phyloP scores from a whole-genome alignment of 176 grass and related monocot species.

The Hyparrhenia diplandra region DNA sequence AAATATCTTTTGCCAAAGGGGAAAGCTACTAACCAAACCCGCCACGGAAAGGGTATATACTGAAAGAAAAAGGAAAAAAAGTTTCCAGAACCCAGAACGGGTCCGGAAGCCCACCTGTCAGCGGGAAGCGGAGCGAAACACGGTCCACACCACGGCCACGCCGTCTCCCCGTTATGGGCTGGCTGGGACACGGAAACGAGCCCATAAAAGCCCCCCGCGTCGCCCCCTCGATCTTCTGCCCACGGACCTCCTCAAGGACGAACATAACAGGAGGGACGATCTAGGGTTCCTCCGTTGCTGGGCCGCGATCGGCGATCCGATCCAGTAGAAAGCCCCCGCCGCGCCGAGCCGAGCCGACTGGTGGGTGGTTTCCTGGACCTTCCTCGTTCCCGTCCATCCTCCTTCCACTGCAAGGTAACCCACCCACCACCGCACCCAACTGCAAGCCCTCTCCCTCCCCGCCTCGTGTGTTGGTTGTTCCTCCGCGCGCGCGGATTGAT shows the following conservation, averaged over 20 bases:
- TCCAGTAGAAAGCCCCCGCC: too few species aligned
- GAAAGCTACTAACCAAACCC: too few species aligned
- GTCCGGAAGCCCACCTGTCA: not conserved
- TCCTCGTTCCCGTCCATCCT: not conserved
- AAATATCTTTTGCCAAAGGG: too few species aligned
- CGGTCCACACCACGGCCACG: too few species aligned
- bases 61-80: not conserved
- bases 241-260: too few species aligned
- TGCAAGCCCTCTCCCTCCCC: not conserved
- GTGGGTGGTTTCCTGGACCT: not conserved
- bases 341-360: too few species aligned
- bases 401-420: not conserved
- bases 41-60: too few species aligned
- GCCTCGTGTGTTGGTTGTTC: not conserved
- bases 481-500: not conserved
- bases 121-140: not conserved
- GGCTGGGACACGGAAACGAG: not conserved
- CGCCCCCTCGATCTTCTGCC: not conserved
- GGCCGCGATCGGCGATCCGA: too few species aligned
- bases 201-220: not conserved
- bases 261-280: not conserved
- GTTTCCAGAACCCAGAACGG: not conserved
- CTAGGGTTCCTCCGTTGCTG: not conserved
- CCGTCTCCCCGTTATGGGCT: not conserved
- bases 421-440: not conserved